phyloP scores from a whole-genome alignment of 169 alveolate species.

The Blepharisma undulans region DNA sequence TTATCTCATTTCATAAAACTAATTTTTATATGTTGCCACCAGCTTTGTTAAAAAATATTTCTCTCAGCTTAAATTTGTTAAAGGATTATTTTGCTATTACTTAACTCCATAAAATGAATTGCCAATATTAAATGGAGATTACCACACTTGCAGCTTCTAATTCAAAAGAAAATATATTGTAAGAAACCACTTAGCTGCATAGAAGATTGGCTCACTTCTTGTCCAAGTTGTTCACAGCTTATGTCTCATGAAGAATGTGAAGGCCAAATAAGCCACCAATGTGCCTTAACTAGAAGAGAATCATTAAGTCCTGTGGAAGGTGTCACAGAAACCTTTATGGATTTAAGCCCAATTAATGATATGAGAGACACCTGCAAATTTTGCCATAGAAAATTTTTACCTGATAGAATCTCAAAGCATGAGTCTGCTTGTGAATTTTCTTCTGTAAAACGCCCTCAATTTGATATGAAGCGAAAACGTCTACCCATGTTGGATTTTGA shows the following conservation, averaged over 20 bases:
- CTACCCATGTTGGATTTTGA: background rate
- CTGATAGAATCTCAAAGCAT: conserved; percentile 13
- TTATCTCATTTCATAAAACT: background rate
- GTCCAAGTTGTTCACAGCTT: background rate
- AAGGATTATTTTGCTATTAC: background rate
- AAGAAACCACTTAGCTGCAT: background rate
- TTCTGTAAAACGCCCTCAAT: conserved; percentile 9
- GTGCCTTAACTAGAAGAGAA: background rate
- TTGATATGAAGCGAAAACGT: conserved; percentile 14
- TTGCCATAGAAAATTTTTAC: conserved; percentile 23
- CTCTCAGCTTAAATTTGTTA: background rate
- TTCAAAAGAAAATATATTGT: background rate
- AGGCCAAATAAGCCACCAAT: background rate
- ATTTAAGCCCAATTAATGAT: background rate
- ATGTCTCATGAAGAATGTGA: background rate
- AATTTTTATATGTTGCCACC: background rate
- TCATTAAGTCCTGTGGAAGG: background rate
- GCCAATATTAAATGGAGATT: background rate
- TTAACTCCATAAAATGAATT: background rate
- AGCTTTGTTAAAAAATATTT: too few relatives aligned
- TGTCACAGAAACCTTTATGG: background rate
- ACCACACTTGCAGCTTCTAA: background rate
- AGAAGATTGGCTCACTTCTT: background rate
- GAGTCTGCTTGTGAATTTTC: background rate
- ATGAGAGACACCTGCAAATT: background rate